These are phyloP conservation scores for Xylogone sp. DNA, from an alignment of 2,329 filamentous ascomycete genomes.

Conservation along the genomic window DNA sequence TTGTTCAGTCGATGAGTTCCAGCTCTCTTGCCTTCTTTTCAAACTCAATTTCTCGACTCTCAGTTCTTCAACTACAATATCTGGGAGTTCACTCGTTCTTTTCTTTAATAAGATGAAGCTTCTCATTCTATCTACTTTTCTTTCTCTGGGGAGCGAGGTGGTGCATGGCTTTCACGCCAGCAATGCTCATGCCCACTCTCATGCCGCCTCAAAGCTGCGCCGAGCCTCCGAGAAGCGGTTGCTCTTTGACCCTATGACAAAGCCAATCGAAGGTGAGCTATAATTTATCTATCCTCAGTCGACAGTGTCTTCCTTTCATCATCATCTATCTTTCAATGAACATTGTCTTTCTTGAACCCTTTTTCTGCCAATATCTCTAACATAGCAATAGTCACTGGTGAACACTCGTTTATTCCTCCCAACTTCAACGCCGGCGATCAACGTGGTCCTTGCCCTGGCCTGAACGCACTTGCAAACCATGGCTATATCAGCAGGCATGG, in stretches of 20 bases:
- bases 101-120: background rate
- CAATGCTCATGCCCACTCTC: background rate
- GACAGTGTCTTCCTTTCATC: too few species aligned
- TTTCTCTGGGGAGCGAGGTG: background rate
- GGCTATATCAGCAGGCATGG: conserved; percentile 37
- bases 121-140: background rate
- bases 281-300: background rate
- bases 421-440: conserved; percentile 31
- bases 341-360: background rate
- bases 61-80: background rate
- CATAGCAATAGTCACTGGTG: conserved; percentile 28
- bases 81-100: background rate
- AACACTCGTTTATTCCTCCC: conserved; percentile 31
- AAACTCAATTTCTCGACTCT: background rate
- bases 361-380: background rate
- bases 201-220: background rate
- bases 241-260: conserved; percentile 7
- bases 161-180: too few species aligned
- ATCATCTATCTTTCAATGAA: background rate
- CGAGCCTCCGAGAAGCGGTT: background rate
- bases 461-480: conserved; percentile 40
- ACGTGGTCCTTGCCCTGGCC: conserved; percentile 35
- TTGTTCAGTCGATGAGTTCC: background rate
- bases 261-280: conserved; percentile 8
- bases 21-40: background rate